These are phyloP conservation scores for Botryotinia convoluta DNA, from an alignment of 2,329 filamentous ascomycete species.

Conservation along the genomic window DNA sequence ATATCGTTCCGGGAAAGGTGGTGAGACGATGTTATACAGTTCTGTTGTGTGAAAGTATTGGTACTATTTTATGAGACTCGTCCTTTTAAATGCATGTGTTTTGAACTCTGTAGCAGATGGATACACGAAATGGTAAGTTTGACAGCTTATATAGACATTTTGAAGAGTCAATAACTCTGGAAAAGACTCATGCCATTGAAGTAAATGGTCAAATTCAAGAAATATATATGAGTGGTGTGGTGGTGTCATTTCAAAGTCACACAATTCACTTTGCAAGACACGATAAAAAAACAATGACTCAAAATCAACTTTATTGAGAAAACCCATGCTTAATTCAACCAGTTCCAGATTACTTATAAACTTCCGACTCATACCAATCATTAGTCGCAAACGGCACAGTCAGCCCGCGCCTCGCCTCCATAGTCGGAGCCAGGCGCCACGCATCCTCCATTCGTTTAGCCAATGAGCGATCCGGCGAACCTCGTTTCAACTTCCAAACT, in stretches of 20 bases:
- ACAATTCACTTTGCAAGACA: not conserved
- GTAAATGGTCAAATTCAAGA: not conserved
- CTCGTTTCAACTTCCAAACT: not conserved
- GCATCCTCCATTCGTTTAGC: not conserved
- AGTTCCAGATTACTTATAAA: not conserved
- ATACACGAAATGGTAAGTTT: not conserved
- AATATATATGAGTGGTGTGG: not conserved
- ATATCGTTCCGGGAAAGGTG: fast-evolving
- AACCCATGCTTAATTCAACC: not conserved
- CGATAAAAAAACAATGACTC: not conserved
- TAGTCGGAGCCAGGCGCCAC: not conserved
- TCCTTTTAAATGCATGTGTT: not conserved
- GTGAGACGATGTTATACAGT: not conserved
- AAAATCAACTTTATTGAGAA: not conserved
- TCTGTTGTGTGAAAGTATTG: not conserved
- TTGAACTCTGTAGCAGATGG: not conserved
- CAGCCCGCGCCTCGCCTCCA: not conserved
- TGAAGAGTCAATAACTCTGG: not conserved
- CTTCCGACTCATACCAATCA: not conserved
- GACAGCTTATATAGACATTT: not conserved
- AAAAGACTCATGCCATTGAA: not conserved
- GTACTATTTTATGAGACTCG: not conserved
- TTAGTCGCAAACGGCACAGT: not conserved
- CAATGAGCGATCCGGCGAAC: not conserved
- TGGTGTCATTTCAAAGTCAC: not conserved